A percentile compares a stretch with the other conserved stretches of the same genome.
Evolutionary conservation across 2,329 filamentous ascomycete genomes (phyloP).

Genomic region (Pseudopyricularia javanii): DNA sequence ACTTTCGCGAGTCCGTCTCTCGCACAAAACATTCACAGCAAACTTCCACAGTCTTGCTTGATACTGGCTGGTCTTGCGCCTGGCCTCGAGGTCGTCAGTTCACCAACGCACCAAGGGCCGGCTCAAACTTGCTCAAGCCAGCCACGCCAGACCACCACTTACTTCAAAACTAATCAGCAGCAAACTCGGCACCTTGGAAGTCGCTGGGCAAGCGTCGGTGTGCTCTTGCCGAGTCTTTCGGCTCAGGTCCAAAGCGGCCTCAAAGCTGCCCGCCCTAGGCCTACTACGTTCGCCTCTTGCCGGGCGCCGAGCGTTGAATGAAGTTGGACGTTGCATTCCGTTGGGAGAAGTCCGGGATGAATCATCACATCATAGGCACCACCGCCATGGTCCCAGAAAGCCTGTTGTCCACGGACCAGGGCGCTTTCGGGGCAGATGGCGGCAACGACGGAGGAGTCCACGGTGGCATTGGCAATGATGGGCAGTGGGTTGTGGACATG

Average conservation of each 20-base stretch:
- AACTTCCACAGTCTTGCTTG: neutral
- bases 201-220: neutral
- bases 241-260: neutral
- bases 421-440: conserved; percentile 8
- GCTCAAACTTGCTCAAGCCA: neutral
- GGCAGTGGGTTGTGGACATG: conserved; percentile 40
- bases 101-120: neutral
- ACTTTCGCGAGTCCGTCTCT: neutral
- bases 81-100: neutral
- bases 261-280: neutral
- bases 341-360: conserved; percentile 20
- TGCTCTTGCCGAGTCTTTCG: neutral
- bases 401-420: conserved; percentile 32
- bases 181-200: neutral
- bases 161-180: neutral
- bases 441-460: neutral
- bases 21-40: neutral
- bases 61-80: neutral
- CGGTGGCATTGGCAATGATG: neutral
- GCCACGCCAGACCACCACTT: neutral
- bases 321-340: neutral
- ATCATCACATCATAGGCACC: conserved; percentile 30
- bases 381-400: conserved; percentile 32
- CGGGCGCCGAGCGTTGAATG: neutral
- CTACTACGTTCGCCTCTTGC: neutral